Base-by-base conservation (phyloP, 306 rosid species). In the Vicia faba region DNA sequence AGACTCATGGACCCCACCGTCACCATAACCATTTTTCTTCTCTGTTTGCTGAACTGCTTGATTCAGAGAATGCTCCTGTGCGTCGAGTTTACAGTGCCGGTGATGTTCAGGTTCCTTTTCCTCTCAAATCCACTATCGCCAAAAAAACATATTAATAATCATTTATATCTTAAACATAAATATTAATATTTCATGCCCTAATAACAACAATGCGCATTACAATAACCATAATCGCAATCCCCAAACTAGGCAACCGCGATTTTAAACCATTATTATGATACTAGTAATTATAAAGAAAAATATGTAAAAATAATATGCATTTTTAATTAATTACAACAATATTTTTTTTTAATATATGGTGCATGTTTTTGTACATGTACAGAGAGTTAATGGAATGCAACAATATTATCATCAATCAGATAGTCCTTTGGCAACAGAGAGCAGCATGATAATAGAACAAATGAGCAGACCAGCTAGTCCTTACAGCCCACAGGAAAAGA, bases 401-500 rank as follows among this genome's bases (percentile, higher is more conserved):
- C 63, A 63, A 41, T 54, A 63, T 68, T 67, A 75, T 65, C 70
- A 76, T 18, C 81, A 72, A 48, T 65, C 85, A 62, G 96, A 85
- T 33, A 88, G 82, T 39, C 39, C 86, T 25, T 51, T 87, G 66
- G 81, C 93, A 12, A 88, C 79, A 31, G 99, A 95, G 74, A 95
- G 90, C 40, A 86, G 79, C 33, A 68, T 89, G 80, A 95, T 95
- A 75, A 88, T 95, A 23, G 96, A 88, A 81, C 91, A 85, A 13
- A 95, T 95, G 96, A 82, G 56, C 83, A 86, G 82, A 57, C 81
- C 91, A 57, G 84, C 92, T 8, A 75, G 88, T 50, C 87, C 78
- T 13, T 95, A 90, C 23, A 85, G 87, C 54, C 96, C 96, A 1
- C 89, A 91, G 51, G 99, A 95, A 75, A 95, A 88, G 85, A 90